Conservation (phyloP, 192 early-diverging fungal species). For the Backusella australiensis region DNA sequence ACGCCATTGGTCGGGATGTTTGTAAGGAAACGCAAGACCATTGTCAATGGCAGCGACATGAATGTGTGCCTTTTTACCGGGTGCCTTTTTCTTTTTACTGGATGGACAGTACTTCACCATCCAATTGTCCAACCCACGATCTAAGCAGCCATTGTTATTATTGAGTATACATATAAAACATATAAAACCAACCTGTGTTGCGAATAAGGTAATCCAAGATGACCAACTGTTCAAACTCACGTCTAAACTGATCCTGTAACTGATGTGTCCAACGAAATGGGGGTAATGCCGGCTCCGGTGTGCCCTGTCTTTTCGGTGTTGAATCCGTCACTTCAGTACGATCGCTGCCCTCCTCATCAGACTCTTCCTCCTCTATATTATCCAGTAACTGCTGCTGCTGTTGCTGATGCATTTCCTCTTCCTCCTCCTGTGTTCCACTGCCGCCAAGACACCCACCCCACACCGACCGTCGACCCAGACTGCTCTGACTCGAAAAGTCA, state of each 20-base stretch:
- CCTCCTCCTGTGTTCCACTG: neutral
- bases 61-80: constrained; percentile 45
- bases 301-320: neutral
- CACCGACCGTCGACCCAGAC: neutral
- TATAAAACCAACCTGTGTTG: constrained; percentile 64
- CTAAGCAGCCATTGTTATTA: constrained; percentile 5
- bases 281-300: neutral
- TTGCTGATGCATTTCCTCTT: neutral
- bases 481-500: constrained; percentile 8
- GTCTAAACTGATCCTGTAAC: constrained; percentile 52
- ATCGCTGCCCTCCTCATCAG: constrained; percentile 7
- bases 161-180: neutral
- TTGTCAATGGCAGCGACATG: constrained; percentile 91
- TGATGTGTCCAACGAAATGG: constrained; percentile 46
- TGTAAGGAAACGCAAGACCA: constrained; percentile 90
- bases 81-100: neutral
- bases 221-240: constrained; percentile 78
- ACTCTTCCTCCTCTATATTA: neutral
- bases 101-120: constrained; percentile 72
- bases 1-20: constrained; percentile 86
- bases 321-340: neutral
- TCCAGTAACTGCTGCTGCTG: neutral
- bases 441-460: constrained; percentile 26
- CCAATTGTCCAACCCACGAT: constrained; percentile 78
- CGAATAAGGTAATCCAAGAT: constrained; percentile 89